A percentile compares a stretch with the other conserved stretches of the same genome.
These are phyloP conservation scores for Populus tremula DNA, from an alignment of 345 rosid genomes.

Conservation along the genomic window DNA sequence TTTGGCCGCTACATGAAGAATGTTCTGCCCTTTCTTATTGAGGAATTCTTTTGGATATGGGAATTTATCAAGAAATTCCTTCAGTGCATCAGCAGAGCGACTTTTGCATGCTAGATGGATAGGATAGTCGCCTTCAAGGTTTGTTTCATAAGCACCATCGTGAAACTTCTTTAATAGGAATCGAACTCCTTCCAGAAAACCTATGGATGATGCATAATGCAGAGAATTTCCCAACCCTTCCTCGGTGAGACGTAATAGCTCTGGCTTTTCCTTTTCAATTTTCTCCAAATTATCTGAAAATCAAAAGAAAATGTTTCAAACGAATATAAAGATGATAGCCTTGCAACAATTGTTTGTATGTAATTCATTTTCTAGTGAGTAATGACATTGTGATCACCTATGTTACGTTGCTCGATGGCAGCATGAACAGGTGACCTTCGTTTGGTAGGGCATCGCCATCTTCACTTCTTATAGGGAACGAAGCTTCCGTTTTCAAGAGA, in stretches of 20 bases:
- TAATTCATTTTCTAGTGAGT: not conserved
- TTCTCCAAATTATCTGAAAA: slow-evolving; percentile 14
- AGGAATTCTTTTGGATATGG: not conserved
- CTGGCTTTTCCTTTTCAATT: slow-evolving; percentile 9
- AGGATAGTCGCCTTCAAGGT: not conserved
- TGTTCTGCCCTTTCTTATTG: not conserved
- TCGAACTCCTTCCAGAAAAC: not conserved
- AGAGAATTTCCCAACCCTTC: slow-evolving; percentile 11
- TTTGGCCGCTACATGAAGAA: not conserved
- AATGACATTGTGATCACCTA: not conserved
- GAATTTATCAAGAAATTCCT: not conserved
- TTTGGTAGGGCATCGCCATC: not conserved
- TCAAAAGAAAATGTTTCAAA: not conserved
- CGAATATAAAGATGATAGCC: not conserved
- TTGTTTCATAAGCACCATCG: not conserved
- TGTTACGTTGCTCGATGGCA: not conserved
- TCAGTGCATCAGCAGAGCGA: not conserved
- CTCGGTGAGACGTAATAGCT: slow-evolving; percentile 13
- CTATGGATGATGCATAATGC: slow-evolving; percentile 13
- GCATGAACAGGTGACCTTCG: not conserved
- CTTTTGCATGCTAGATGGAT: not conserved
- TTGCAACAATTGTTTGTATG: not conserved
- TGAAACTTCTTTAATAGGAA: not conserved
- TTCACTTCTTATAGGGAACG: too few relatives aligned
- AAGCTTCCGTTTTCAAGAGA: not conserved